Conservation (phyloP, 2,329 filamentous ascomycete species). For the Tothia fuscella region DNA sequence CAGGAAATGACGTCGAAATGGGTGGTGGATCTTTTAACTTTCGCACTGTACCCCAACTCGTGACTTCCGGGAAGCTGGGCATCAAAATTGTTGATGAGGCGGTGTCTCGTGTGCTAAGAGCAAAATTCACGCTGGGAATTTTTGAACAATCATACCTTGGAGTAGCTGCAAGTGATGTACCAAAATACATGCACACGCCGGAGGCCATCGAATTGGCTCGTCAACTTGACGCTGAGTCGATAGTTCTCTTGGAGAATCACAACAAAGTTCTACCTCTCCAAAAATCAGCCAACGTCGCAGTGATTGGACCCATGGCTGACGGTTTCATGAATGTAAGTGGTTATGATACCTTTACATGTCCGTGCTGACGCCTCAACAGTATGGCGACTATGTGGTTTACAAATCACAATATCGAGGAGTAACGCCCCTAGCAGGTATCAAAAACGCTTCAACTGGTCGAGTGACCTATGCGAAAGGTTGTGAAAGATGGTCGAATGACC, state of each 20-base stretch:
- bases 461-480: constrained; percentile 59
- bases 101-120: constrained; percentile 51
- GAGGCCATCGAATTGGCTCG: constrained; percentile 50
- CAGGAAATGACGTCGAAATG: constrained; percentile 66
- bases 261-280: constrained; percentile 49
- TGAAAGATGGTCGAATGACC: constrained; percentile 59
- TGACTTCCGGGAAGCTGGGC: constrained; percentile 49
- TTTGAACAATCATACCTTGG: constrained; percentile 59
- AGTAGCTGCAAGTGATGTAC: constrained; percentile 33
- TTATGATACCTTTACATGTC: constrained; percentile 20
- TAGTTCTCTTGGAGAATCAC: constrained; percentile 65
- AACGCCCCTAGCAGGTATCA: constrained; percentile 59
- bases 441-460: constrained; percentile 42
- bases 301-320: constrained; percentile 44
- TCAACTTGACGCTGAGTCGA: constrained; percentile 54
- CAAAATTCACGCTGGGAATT: constrained; percentile 58
- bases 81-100: constrained; percentile 51
- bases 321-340: constrained; percentile 54
- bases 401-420: constrained; percentile 51
- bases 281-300: constrained; percentile 48
- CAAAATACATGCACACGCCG: constrained; percentile 49
- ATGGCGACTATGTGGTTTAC: constrained; percentile 63
- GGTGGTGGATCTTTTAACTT: constrained; percentile 64
- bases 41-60: constrained; percentile 51
- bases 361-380: constrained; percentile 33